Evolutionary conservation across 805 yeast genomes (phyloP), one percentile per base, ranked within the genome.

Genomic region (Tetrapisispora namnaoensis): DNA sequence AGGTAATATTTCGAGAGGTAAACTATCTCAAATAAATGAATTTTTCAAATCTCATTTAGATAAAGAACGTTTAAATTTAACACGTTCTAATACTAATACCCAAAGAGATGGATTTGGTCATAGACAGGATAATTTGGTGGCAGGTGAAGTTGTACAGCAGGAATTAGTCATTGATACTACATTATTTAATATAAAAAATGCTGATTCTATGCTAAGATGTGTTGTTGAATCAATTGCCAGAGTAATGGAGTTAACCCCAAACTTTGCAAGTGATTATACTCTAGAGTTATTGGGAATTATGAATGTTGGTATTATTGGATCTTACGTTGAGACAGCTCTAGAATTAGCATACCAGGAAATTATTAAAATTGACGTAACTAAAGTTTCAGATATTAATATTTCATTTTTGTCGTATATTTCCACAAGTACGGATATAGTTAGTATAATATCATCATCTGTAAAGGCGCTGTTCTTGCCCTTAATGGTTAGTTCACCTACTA

Each of bases 161-260:
- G 42, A 41, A 1, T 18, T 46, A 6, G 20, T 16, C 2, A 43
- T 46, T n/a, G 49, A 46, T 41, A n/a, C 30, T 1, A 48, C 50
- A 3, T 60, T 61, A 30, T 60, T 74, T 38, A 61, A 66, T 30
- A 60, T 82, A 7, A 56, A 67, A 16, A 68, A 72, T 24, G 80
- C 86, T 2, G 90, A 86, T 54, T 68, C 72, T 3, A 76, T 86
- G 49, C 69, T 88, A 38, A 82, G 80, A 54, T 77, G 85, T 17
- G 76, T 82, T 8, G 83, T 87, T 35, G 97, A 89, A 65, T 75
- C 90, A 1, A 71, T 88, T 4, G 83, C 90, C 2, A 73, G 96
- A 60, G 72, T 83, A 3, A 74, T 86, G 57, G 96, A 88, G 61
- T 69, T 87, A 37, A 73, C 81, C 0, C 86, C 91, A 1, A 69